Percentiles rank a stretch among this genome's conserved stretches.
These are phyloP conservation scores for Nymphaea colorata DNA, from an alignment of 164 flowering plant genomes.

Conservation along the genomic window DNA sequence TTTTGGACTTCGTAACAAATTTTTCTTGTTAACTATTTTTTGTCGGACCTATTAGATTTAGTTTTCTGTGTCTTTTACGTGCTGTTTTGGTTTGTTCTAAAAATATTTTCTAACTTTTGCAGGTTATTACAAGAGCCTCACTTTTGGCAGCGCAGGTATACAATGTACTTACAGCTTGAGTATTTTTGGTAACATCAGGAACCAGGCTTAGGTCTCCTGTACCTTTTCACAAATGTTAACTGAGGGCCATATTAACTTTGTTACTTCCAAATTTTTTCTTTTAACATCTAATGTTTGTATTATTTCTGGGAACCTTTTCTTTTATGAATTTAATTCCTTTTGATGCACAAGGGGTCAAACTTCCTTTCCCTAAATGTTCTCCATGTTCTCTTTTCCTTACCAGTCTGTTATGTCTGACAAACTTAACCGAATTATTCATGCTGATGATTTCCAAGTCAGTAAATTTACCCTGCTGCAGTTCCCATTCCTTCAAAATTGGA, in stretches of 20 bases:
- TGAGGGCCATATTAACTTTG: no score
- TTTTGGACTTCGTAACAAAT: no score
- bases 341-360: no score
- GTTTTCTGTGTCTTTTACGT: background rate
- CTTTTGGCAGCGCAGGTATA: conserved; percentile 76
- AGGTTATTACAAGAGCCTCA: conserved; percentile 69
- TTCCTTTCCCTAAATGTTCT: background rate
- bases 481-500: background rate
- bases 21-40: no score
- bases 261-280: no score
- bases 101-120: conserved; percentile 11
- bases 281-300: no score
- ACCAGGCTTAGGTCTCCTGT: no score
- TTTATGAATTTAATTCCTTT: no score
- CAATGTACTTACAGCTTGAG: background rate
- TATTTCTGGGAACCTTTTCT: no score
- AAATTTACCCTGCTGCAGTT: background rate
- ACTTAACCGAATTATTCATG: background rate
- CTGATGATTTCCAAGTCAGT: background rate
- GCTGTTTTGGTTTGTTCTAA: background rate
- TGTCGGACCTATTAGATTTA: background rate
- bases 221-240: no score
- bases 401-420: background rate
- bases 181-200: no score
- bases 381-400: background rate